Evolutionary conservation across 148 eudicot genomes (phyloP).

Genomic region (Gaultheria prostrata): DNA sequence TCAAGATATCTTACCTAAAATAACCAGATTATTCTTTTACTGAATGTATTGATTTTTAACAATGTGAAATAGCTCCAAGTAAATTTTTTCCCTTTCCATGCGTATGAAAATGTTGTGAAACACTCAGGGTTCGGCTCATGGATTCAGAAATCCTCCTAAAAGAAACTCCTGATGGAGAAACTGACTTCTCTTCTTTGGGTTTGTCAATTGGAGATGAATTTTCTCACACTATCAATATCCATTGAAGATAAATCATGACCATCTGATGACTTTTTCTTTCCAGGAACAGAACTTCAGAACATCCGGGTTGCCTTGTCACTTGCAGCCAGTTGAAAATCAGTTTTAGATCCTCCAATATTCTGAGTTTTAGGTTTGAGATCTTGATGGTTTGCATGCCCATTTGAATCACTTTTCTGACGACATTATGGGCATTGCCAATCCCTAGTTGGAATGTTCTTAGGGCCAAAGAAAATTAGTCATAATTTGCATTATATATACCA

Average conservation of each 20-base stretch:
- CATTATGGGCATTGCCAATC: conserved; percentile 82
- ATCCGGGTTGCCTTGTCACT: too few relatives aligned
- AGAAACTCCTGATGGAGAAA: conserved; percentile 16
- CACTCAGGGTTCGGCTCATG: too few relatives aligned
- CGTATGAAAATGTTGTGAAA: too few relatives aligned
- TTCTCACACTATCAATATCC: conserved; percentile 31
- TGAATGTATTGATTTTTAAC: too few relatives aligned
- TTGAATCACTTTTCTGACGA: conserved; percentile 32
- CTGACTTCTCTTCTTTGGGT: conserved; percentile 27
- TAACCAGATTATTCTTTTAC: too few relatives aligned
- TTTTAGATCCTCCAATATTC: conserved; percentile 38
- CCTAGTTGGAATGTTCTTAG: conserved; percentile 24
- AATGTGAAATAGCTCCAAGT: too few relatives aligned
- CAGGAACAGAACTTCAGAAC: conserved; percentile 18
- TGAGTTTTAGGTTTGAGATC: conserved; percentile 36
- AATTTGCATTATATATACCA: too few relatives aligned
- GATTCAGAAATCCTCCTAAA: conserved; percentile 36
- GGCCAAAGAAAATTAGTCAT: too few relatives aligned
- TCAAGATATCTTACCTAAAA: too few relatives aligned
- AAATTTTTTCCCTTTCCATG: too few relatives aligned
- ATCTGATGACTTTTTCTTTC: conserved; percentile 12
- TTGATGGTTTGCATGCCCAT: conserved; percentile 27
- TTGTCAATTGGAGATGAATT: conserved; percentile 6
- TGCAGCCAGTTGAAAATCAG: too few relatives aligned
- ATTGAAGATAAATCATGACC: conserved; percentile 30